These are phyloP conservation scores for Piper betle DNA, from an alignment of 164 flowering plant genomes.

Conservation along the genomic window DNA sequence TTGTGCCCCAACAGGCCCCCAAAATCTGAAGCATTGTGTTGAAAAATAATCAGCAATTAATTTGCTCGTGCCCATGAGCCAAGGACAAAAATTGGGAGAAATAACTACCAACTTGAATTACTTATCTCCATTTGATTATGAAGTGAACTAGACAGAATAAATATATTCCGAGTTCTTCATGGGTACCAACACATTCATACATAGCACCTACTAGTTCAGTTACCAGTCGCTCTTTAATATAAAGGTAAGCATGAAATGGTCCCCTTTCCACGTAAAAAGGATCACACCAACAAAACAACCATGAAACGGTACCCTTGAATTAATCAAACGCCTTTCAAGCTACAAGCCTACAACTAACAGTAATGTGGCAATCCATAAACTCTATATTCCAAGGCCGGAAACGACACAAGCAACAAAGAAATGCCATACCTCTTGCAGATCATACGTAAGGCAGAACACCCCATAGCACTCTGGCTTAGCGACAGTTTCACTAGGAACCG, in stretches of 20 bases:
- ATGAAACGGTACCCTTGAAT: not conserved
- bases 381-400: not conserved
- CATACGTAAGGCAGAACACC: conserved; percentile 1
- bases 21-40: too few species aligned
- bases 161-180: too few species aligned
- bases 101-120: too few species aligned
- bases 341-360: not conserved
- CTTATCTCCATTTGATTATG: too few species aligned
- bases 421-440: not conserved
- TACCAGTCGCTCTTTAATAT: too few species aligned
- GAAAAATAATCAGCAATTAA: too few species aligned
- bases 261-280: not conserved
- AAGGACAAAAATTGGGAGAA: too few species aligned
- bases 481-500: not conserved
- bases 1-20: too few species aligned
- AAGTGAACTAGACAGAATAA: too few species aligned
- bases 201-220: not conserved
- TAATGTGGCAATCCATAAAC: not conserved
- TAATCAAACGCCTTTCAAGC: not conserved
- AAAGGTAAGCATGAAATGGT: not conserved
- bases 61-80: too few species aligned
- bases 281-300: not conserved
- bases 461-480: conserved; percentile 1
- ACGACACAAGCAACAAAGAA: not conserved
- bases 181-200: too few species aligned